A percentile compares a stretch with the other conserved stretches of the same genome.
phyloP scores from a whole-genome alignment of 805 yeast species.

The Candida krabiensis region DNA sequence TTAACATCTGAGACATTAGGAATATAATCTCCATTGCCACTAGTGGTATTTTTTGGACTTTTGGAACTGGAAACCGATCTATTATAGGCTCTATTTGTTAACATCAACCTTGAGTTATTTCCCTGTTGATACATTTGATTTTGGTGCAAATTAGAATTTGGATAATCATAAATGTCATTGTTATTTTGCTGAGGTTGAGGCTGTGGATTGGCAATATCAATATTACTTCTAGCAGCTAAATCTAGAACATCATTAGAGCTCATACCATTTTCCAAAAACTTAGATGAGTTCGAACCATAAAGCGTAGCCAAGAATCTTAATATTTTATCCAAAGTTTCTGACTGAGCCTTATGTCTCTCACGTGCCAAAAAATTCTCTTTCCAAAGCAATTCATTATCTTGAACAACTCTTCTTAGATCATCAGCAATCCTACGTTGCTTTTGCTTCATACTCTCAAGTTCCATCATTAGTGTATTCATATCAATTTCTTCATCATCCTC shows the following conservation, averaged over 20 bases:
- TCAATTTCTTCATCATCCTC: slow-evolving; percentile 47
- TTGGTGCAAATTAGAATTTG: slow-evolving; percentile 7
- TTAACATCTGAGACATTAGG: slow-evolving; percentile 9
- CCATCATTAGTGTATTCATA: slow-evolving; percentile 56
- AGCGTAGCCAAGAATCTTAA: slow-evolving; percentile 83
- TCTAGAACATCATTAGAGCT: slow-evolving; percentile 21
- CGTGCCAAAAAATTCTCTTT: slow-evolving; percentile 80
- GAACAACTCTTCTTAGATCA: slow-evolving; percentile 77
- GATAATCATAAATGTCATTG: slow-evolving; percentile 15
- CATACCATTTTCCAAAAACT: slow-evolving; percentile 27
- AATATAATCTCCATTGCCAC: slow-evolving; percentile 3
- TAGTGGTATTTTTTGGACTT: slow-evolving; percentile 1
- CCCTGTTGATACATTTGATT: slow-evolving; percentile 9
- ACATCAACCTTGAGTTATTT: slow-evolving; percentile 25
- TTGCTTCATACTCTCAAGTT: slow-evolving; percentile 70
- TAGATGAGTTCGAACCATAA: slow-evolving; percentile 62
- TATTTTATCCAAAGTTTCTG: slow-evolving; percentile 85
- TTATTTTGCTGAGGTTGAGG: slow-evolving; percentile 11
- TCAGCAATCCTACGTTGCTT: slow-evolving; percentile 82
- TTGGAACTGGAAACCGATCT: slow-evolving; percentile 11
- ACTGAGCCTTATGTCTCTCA: slow-evolving; percentile 82
- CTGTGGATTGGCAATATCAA: slow-evolving; percentile 6
- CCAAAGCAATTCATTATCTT: slow-evolving; percentile 91
- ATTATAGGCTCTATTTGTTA: slow-evolving; percentile 28
- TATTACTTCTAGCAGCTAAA: slow-evolving; percentile 10